These are phyloP conservation scores for Leishmania guyanensis DNA, from an alignment of 208 protist genomes.

Conservation along the genomic window DNA sequence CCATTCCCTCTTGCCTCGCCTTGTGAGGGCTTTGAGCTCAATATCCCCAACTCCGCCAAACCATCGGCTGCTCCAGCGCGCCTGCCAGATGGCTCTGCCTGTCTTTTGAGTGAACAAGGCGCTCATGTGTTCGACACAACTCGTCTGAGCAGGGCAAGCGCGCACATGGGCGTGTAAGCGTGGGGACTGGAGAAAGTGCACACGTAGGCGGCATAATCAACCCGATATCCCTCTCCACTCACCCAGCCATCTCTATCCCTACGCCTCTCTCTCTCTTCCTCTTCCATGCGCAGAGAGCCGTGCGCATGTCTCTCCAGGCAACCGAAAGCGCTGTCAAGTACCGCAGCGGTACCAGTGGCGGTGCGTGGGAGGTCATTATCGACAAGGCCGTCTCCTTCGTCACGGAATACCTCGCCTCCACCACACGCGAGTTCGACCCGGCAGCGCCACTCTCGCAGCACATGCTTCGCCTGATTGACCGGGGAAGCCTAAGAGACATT, in stretches of 20 bases:
- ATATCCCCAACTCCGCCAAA: not conserved
- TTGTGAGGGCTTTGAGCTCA: not conserved
- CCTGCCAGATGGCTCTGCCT: not conserved
- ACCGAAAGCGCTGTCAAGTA: not conserved
- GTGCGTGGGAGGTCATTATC: slow-evolving; percentile 69
- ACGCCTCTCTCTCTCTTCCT: not conserved
- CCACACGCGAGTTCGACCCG: slow-evolving; percentile 45
- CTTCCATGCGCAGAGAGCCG: not conserved
- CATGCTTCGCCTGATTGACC: slow-evolving; percentile 74
- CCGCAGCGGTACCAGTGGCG: slow-evolving; percentile 13
- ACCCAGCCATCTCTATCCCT: not conserved
- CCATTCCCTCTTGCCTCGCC: not conserved
- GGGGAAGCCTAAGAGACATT: slow-evolving; percentile 52
- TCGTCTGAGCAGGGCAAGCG: not conserved
- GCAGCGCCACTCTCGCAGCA: slow-evolving; percentile 31
- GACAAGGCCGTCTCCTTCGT: slow-evolving; percentile 62
- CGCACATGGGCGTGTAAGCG: not conserved
- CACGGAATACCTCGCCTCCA: slow-evolving; percentile 51
- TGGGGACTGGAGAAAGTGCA: too few relatives aligned
- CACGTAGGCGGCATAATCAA: too few relatives aligned
- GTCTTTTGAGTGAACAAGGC: too few relatives aligned
- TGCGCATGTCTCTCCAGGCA: not conserved
- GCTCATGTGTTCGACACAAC: not conserved
- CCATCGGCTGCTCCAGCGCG: not conserved
- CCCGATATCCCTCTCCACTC: not conserved